A percentile compares a stretch with the other conserved stretches of the same genome.
Evolutionary conservation across 2,329 filamentous ascomycete genomes (phyloP).

Genomic region (Penicillium frequentans): DNA sequence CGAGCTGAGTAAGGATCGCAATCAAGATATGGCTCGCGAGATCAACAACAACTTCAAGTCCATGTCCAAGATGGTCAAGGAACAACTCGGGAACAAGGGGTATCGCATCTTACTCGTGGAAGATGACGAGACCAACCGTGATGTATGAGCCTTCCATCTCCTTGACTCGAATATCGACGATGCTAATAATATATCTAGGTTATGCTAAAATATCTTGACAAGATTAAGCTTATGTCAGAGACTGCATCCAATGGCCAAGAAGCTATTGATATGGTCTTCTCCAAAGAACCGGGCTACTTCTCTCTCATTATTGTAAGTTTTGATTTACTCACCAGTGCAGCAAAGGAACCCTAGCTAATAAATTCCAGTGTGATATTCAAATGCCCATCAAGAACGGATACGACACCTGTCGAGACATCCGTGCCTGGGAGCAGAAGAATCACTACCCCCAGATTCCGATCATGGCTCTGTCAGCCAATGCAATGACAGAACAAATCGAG

Average conservation of each 20-base stretch:
- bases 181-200: slow-evolving; percentile 35
- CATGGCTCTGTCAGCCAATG: slow-evolving; percentile 52
- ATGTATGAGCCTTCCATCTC: slow-evolving; percentile 30
- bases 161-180: background rate
- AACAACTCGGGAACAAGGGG: slow-evolving; percentile 48
- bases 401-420: slow-evolving; percentile 49
- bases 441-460: slow-evolving; percentile 49
- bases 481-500: slow-evolving; percentile 51
- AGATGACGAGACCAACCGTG: slow-evolving; percentile 52
- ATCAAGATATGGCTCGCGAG: slow-evolving; percentile 49
- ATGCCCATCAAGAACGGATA: slow-evolving; percentile 53
- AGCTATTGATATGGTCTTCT: slow-evolving; percentile 49
- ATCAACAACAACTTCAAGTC: slow-evolving; percentile 52
- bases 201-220: slow-evolving; percentile 51
- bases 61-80: slow-evolving; percentile 50
- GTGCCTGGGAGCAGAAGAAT: slow-evolving; percentile 47
- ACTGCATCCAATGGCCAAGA: slow-evolving; percentile 49
- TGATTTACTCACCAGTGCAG: background rate
- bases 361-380: slow-evolving; percentile 48
- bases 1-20: slow-evolving; percentile 50
- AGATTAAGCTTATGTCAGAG: slow-evolving; percentile 48
- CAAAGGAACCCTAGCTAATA: slow-evolving; percentile 2
- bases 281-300: slow-evolving; percentile 49
- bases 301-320: slow-evolving; percentile 49
- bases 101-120: slow-evolving; percentile 49